A percentile compares a stretch with the other conserved stretches of the same genome.
These are phyloP conservation scores for Amaranthus palmeri DNA, from an alignment of 148 eudicot species.

Conservation along the genomic window DNA sequence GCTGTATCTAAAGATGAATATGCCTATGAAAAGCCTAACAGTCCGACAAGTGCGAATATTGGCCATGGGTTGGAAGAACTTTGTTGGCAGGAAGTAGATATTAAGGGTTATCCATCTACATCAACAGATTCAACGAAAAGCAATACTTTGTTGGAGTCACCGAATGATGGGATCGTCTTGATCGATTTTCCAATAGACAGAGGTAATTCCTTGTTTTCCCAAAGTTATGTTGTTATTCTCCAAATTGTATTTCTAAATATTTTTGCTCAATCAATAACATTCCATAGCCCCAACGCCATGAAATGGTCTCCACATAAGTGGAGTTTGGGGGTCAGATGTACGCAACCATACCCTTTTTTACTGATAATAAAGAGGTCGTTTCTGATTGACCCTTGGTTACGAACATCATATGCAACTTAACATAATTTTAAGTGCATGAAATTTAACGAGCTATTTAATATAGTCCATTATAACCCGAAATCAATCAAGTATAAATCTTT, in stretches of 20 bases:
- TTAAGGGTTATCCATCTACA: constrained; percentile 17
- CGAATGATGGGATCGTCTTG: constrained; percentile 20
- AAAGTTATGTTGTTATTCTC: background rate
- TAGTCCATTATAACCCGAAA: no score
- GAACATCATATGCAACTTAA: no score
- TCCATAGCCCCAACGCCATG: no score
- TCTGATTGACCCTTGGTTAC: no score
- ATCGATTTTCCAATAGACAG: constrained; percentile 27
- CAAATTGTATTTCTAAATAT: background rate
- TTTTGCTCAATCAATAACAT: background rate
- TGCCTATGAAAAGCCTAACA: constrained; percentile 17
- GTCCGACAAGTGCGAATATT: background rate
- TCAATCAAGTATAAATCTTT: no score
- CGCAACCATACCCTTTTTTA: no score
- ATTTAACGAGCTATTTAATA: no score
- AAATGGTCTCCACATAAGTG: no score
- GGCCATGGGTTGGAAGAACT: constrained; percentile 59
- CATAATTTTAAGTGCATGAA: no score
- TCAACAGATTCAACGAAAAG: constrained; percentile 25
- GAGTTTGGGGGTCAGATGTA: no score
- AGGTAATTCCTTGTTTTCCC: constrained; percentile 26
- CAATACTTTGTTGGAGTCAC: constrained; percentile 28
- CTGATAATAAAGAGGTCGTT: no score
- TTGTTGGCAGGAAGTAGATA: constrained; percentile 40
- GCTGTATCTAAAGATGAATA: constrained; percentile 29